These are phyloP conservation scores for Pascua sp. DNA, from an alignment of 1,284 basidiomycete species.

Conservation along the genomic window DNA sequence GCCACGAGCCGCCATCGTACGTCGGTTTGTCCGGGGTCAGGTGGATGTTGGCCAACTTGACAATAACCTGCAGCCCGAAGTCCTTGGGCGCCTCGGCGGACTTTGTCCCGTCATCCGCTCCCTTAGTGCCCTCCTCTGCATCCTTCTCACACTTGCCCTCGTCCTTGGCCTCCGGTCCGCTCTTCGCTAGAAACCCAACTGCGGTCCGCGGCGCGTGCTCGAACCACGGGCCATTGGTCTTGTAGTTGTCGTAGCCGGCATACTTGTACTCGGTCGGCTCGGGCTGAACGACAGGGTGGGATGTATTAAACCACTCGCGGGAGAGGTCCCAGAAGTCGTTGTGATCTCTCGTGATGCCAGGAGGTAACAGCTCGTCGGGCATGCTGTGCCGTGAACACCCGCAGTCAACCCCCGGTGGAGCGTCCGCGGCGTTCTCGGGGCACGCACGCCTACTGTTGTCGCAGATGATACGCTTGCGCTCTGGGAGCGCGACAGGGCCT, in stretches of 20 bases:
- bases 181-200: background rate
- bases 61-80: constrained; percentile 10
- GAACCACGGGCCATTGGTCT: background rate
- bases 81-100: background rate
- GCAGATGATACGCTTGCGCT: background rate
- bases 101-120: too few relatives aligned
- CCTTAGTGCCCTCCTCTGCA: too few relatives aligned
- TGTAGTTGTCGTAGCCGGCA: background rate
- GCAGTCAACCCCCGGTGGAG: background rate
- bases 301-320: background rate
- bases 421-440: background rate
- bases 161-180: background rate
- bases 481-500: too few relatives aligned
- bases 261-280: constrained; percentile 7
- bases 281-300: constrained; percentile 5
- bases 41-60: constrained; percentile 18
- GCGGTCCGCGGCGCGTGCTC: background rate
- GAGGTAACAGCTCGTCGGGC: background rate
- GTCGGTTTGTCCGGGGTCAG: constrained; percentile 15
- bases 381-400: background rate
- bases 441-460: background rate
- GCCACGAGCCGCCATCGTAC: constrained; percentile 12
- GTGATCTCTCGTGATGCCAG: background rate
- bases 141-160: background rate
- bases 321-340: background rate